Percentiles rank a stretch among this genome's conserved stretches.
Evolutionary conservation across 2,329 filamentous ascomycete genomes (phyloP).

Genomic region (Magnaporthiopsis incrustans): DNA sequence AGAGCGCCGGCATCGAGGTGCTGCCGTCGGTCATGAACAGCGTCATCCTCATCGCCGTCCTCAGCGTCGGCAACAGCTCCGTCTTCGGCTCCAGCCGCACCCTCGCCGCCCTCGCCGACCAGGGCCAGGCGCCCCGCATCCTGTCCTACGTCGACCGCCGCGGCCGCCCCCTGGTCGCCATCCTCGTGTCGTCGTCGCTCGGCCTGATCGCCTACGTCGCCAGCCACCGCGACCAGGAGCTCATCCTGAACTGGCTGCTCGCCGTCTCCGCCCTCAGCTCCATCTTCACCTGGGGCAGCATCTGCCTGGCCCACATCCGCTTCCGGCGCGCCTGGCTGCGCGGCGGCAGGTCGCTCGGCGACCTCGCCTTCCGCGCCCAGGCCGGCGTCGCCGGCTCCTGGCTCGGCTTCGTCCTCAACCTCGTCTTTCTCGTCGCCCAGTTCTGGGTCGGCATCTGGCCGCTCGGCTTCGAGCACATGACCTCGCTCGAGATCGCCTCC

Average conservation of each 20-base stretch:
- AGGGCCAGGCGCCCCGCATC: slow-evolving; percentile 70
- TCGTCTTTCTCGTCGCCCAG: slow-evolving; percentile 69
- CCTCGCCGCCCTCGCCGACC: slow-evolving; percentile 80
- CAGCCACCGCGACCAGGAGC: slow-evolving; percentile 48
- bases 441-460: slow-evolving; percentile 85
- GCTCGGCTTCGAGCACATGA: slow-evolving; percentile 45
- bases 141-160: slow-evolving; percentile 75
- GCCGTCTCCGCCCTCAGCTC: slow-evolving; percentile 65
- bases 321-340: slow-evolving; percentile 74
- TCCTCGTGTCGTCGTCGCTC: slow-evolving; percentile 56
- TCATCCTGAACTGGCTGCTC: slow-evolving; percentile 73
- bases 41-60: slow-evolving; percentile 85
- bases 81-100: slow-evolving; percentile 89
- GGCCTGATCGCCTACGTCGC: slow-evolving; percentile 75
- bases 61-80: slow-evolving; percentile 86
- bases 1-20: slow-evolving; percentile 71
- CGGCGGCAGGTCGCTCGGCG: slow-evolving; percentile 61
- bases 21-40: slow-evolving; percentile 87
- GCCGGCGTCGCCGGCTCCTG: slow-evolving; percentile 74
- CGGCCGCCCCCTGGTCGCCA: slow-evolving; percentile 71
- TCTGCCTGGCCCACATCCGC: slow-evolving; percentile 86
- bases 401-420: slow-evolving; percentile 68
- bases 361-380: slow-evolving; percentile 76
- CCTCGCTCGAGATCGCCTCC: slow-evolving; percentile 42
- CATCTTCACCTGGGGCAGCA: slow-evolving; percentile 74